Base-by-base conservation (phyloP, 257 asterid species). In the Solanum paucissectum region DNA sequence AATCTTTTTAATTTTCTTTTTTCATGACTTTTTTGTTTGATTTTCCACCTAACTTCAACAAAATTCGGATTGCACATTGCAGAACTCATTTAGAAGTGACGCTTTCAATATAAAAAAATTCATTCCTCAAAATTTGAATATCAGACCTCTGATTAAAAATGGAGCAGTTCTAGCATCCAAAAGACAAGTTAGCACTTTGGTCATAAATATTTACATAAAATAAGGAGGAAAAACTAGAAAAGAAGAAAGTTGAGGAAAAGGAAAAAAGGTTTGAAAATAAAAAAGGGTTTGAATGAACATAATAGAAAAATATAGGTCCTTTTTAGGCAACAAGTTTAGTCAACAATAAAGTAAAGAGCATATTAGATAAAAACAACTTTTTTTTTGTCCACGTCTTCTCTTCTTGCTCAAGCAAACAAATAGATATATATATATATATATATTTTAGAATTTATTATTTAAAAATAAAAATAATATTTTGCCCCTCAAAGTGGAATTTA, bases 401-500 rank as follows among this genome's bases (percentile, higher is more conserved):
- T 85, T 85, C 87, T 40, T 85, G 66, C 82, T 85, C 87, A 85
- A 85, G 87, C 82, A 85, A 85, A 38, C 77, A 84, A 62, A 13
- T 7, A 4, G 11, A 60, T 1, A 12, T 25, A 21, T 49, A 60
- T 83, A 25, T n/a, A 58, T 52, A 58, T 20, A 6, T 1, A 44
- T 58, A 29, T 9, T 21, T 60, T 11, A 60, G 20, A 33, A 21
- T 36, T 62, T 16, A 5, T 58, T 23, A 52, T 27, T 49, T 18
- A 83, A 83, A 83, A 49, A 46, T 13, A 44, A 16, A 10, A 44
- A 25, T 52, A 55, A 32, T 60, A 33, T 1, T 37, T 85, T 85
- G 29, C 40, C 75, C 75, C 38, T 85, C 66, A 33, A 32, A 40
- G 2, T 85, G 66, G 40, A 85, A 18, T 40, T 68, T 44, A 66